Conservation (phyloP, 179 eudicot species). For the Actinidia arguta region DNA sequence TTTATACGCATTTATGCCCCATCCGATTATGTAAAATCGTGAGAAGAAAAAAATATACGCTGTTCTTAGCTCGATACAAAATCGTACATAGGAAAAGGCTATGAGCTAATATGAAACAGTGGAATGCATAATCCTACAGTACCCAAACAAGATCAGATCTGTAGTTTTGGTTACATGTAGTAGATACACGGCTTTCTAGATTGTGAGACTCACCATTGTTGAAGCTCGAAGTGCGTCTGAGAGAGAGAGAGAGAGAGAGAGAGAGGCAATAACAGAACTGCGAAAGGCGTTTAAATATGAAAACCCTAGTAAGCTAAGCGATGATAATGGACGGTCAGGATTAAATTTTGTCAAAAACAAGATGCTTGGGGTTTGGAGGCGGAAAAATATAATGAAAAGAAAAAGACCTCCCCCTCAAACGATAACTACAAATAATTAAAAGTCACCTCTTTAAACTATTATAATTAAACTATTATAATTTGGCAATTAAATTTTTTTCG, state of each 20-base stretch:
- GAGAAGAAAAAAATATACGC: background rate
- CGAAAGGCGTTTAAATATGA: constrained; percentile 9
- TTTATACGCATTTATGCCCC: background rate
- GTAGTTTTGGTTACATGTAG: too few relatives aligned
- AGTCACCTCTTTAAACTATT: too few relatives aligned
- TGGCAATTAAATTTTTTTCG: too few relatives aligned
- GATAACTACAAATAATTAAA: too few relatives aligned
- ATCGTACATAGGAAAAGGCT: background rate
- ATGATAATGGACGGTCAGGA: constrained; percentile 9
- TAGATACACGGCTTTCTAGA: too few relatives aligned
- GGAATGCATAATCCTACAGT: background rate
- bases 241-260: background rate
- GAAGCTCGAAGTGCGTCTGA: background rate
- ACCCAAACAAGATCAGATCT: background rate
- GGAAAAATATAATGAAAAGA: too few relatives aligned
- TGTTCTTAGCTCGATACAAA: background rate
- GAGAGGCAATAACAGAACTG: background rate
- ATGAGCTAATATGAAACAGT: background rate
- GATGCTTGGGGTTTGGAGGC: too few relatives aligned
- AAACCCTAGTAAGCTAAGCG: constrained; percentile 22
- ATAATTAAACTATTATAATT: too few relatives aligned
- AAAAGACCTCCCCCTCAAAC: too few relatives aligned
- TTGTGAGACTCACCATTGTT: constrained; percentile 17
- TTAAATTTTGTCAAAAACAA: too few relatives aligned
- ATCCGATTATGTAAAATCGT: background rate